These are phyloP conservation scores for Nakaseomyces bracarensis DNA, from an alignment of 1,139 yeast genomes.

Conservation along the genomic window DNA sequence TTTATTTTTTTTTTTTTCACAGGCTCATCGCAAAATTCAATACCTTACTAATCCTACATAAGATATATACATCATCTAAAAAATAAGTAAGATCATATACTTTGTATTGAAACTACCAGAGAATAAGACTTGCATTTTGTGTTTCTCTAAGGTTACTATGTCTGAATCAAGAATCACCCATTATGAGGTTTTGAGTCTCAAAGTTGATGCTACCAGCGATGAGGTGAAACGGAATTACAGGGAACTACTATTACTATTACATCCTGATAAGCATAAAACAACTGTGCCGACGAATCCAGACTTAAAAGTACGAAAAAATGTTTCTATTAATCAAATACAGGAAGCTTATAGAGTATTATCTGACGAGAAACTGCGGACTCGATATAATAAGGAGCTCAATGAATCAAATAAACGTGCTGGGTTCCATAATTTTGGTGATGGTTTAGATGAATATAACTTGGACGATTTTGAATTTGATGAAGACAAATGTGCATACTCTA, in stretches of 20 bases:
- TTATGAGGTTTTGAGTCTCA: slow-evolving; percentile 50
- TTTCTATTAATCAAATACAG: slow-evolving; percentile 40
- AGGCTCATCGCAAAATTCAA: not conserved
- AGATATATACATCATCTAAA: too few species aligned
- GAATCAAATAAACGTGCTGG: slow-evolving; percentile 41
- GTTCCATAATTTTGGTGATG: slow-evolving; percentile 48
- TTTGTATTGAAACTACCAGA: too few species aligned
- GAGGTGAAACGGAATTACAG: slow-evolving; percentile 59
- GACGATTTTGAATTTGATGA: slow-evolving; percentile 44
- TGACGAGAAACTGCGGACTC: slow-evolving; percentile 34
- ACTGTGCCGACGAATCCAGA: slow-evolving; percentile 12
- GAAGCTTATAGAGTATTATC: slow-evolving; percentile 52
- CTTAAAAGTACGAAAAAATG: slow-evolving; percentile 7
- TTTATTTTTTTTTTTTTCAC: not conserved
- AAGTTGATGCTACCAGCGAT: slow-evolving; percentile 32
- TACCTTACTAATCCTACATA: too few species aligned
- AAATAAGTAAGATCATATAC: too few species aligned
- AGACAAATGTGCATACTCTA: slow-evolving; percentile 29
- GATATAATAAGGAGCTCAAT: slow-evolving; percentile 44
- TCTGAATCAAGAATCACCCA: slow-evolving; percentile 17
- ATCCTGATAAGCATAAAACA: slow-evolving; percentile 59
- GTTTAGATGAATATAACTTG: slow-evolving; percentile 56
- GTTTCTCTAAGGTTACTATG: too few species aligned
- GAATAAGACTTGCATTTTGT: too few species aligned
- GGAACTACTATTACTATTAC: slow-evolving; percentile 47